A percentile compares a stretch with the other conserved stretches of the same genome.
phyloP scores from a whole-genome alignment of 2,329 filamentous ascomycete species.

The Trichoderma sp. region DNA sequence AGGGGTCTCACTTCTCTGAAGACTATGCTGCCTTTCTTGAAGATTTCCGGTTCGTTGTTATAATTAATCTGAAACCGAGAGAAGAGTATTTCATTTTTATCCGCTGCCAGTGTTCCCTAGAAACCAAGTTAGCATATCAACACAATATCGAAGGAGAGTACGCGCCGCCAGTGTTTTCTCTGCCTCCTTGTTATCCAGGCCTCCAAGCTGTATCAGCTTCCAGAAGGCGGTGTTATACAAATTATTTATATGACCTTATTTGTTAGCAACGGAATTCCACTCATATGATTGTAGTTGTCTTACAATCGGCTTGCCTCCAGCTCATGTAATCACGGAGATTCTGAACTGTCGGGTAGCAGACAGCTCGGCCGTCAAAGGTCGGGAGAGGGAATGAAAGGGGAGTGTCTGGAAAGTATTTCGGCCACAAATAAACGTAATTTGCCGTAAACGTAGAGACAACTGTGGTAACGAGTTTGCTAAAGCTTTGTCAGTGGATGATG shows the following conservation, averaged over 20 bases:
- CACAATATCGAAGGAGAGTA: not conserved
- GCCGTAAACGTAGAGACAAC: conserved; percentile 91
- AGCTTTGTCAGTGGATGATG: conserved; percentile 17
- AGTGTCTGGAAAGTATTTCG: conserved; percentile 67
- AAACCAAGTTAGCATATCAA: not conserved
- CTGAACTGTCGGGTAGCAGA: conserved; percentile 77
- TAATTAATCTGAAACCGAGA: conserved; percentile 90
- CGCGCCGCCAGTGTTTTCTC: conserved; percentile 73
- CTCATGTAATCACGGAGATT: conserved; percentile 93
- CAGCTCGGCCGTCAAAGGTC: conserved; percentile 88
- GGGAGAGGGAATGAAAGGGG: conserved; percentile 72
- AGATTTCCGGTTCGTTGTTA: conserved; percentile 92
- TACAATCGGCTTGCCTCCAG: conserved; percentile 96
- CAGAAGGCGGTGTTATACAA: conserved; percentile 98
- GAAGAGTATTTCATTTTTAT: conserved; percentile 97
- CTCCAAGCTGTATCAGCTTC: conserved; percentile 76
- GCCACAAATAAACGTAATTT: conserved; percentile 82
- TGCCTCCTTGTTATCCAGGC: conserved; percentile 71
- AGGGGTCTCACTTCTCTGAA: conserved; percentile 66
- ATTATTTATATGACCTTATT: conserved; percentile 88
- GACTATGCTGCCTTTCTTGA: conserved; percentile 87
- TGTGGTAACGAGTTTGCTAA: conserved; percentile 84
- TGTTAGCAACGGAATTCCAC: conserved; percentile 20
- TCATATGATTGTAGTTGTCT: conserved; percentile 31
- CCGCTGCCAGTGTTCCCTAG: conserved; percentile 75